Percentiles rank a stretch among this genome's conserved stretches.
Conservation (phyloP, 1,139 yeast species). For the Zygosaccharomyces pseudobailii region DNA sequence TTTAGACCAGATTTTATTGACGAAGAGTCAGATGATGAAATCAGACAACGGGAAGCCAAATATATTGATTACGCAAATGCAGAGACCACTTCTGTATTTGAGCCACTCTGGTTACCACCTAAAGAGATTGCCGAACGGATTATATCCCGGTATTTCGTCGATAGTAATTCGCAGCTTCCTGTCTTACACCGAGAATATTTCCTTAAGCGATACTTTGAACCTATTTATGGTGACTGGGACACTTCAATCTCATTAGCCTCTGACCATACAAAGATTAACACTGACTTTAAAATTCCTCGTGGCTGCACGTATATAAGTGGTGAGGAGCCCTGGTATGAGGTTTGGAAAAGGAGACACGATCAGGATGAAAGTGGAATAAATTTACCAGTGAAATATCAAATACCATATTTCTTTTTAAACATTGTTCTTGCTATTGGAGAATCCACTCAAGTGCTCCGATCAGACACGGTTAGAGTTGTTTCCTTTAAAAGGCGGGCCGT, state of each 20-base stretch:
- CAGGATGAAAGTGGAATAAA: slow-evolving; percentile 11
- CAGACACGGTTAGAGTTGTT: slow-evolving; percentile 64
- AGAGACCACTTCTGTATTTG: slow-evolving; percentile 16
- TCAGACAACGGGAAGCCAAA: slow-evolving; percentile 22
- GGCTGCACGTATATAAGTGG: slow-evolving; percentile 1
- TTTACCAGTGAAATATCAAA: slow-evolving; percentile 44
- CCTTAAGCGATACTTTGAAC: slow-evolving; percentile 59
- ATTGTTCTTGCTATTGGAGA: slow-evolving; percentile 78
- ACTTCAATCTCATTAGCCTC: slow-evolving; percentile 55
- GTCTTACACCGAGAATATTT: slow-evolving; percentile 77
- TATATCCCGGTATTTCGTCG: slow-evolving; percentile 66
- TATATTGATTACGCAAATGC: slow-evolving; percentile 19
- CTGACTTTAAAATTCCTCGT: slow-evolving; percentile 23
- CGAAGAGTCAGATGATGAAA: slow-evolving; percentile 22
- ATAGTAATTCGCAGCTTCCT: slow-evolving; percentile 78
- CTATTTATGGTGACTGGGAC: slow-evolving; percentile 68
- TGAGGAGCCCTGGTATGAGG: slow-evolving; percentile 23
- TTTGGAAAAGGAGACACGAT: slow-evolving; percentile 10
- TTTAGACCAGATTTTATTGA: slow-evolving; percentile 40
- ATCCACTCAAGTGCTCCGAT: slow-evolving; percentile 65
- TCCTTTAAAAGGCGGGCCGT: slow-evolving; percentile 70
- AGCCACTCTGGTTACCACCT: slow-evolving; percentile 49
- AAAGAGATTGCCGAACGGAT: slow-evolving; percentile 65
- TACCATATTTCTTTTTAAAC: slow-evolving; percentile 58
- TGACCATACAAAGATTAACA: slow-evolving; percentile 49